These are phyloP conservation scores for Gracilariopsis chorda DNA, from an alignment of 23 red algal species.

Conservation along the genomic window DNA sequence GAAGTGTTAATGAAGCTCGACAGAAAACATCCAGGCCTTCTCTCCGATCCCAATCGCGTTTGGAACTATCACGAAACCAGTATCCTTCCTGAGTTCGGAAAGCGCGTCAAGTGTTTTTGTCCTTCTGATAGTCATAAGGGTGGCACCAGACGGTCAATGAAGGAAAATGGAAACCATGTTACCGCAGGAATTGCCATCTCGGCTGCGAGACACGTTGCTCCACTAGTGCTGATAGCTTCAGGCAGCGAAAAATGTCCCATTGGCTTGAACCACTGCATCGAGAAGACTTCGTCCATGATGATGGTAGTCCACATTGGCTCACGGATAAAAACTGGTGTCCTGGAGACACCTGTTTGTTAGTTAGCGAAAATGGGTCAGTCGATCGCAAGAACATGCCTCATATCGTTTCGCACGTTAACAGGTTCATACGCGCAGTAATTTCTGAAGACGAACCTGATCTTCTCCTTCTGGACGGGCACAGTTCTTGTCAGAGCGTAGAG, in stretches of 20 bases:
- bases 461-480: no score
- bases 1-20: background rate
- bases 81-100: background rate
- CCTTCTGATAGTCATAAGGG: background rate
- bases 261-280: background rate
- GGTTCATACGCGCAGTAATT: no score
- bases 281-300: background rate
- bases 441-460: no score
- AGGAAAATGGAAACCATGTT: background rate
- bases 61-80: constrained; percentile 28
- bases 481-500: no score
- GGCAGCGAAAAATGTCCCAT: background rate
- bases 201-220: background rate
- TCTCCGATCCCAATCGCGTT: background rate
- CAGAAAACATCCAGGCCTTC: background rate
- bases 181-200: constrained; percentile 7
- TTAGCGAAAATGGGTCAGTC: constrained; percentile 4
- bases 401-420: no score
- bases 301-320: background rate
- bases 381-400: no score
- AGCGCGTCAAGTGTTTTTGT: background rate
- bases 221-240: background rate
- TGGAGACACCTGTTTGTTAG: background rate
- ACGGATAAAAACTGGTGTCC: background rate
- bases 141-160: background rate